phyloP scores from a whole-genome alignment of 2,329 filamentous ascomycete genomes.

The Niveomyces coronatus region DNA sequence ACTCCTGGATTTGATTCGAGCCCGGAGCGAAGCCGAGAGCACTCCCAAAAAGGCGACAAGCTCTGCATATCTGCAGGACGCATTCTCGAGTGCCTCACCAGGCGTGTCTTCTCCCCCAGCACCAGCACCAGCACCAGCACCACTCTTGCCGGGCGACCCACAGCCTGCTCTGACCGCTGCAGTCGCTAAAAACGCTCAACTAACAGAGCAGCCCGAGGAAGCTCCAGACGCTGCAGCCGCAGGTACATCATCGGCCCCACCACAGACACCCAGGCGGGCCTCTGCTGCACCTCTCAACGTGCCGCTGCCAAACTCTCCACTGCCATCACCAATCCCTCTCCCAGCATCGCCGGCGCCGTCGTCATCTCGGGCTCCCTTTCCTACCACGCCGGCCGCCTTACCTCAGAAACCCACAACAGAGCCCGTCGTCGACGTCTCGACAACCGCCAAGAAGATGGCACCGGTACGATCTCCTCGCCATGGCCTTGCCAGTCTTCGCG shows the following conservation, averaged over 20 bases:
- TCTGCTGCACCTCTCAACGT: slow-evolving; percentile 20
- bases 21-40: slow-evolving; percentile 11
- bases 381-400: slow-evolving; percentile 20
- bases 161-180: not conserved
- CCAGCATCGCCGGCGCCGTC: slow-evolving; percentile 19
- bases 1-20: slow-evolving; percentile 10
- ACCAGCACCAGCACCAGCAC: not conserved
- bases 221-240: slow-evolving; percentile 14
- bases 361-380: slow-evolving; percentile 12
- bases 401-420: slow-evolving; percentile 17
- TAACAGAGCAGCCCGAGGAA: slow-evolving; percentile 7
- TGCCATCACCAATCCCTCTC: slow-evolving; percentile 24
- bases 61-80: no score
- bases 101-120: not conserved
- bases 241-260: slow-evolving; percentile 22
- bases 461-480: slow-evolving; percentile 35
- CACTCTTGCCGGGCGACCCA: not conserved
- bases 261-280: slow-evolving; percentile 12
- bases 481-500: no score
- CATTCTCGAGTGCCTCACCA: no score
- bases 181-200: not conserved
- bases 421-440: slow-evolving; percentile 17
- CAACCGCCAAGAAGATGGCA: slow-evolving; percentile 41
- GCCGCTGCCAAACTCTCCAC: slow-evolving; percentile 32
- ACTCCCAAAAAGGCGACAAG: not conserved